Base-by-base conservation (phyloP, 306 rosid genomes). In the Lablab purpureus region DNA sequence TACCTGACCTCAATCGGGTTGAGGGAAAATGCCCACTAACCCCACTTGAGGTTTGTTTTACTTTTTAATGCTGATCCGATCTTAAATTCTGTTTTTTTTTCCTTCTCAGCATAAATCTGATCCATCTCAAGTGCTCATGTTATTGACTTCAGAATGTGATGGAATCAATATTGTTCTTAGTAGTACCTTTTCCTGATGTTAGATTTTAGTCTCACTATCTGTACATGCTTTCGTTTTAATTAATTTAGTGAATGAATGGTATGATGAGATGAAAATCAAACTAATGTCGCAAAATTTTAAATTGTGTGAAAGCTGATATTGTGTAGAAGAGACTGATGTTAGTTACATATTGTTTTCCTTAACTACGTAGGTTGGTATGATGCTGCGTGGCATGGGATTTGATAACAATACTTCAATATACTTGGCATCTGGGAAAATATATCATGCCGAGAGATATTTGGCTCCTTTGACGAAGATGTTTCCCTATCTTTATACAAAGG, bases 361-460 rank as follows among this genome's bases (percentile, higher is more conserved):
- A 75, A 86, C 71, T 56, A 51, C 58, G 77, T 85, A 96, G 99
- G 99, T 93, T 55, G 99, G 98, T 36, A 83, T 93, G 94, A 88
- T 96, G 92, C 89, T 96, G 37, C 93, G 94, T 11, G 99, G 96
- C 81, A 90, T 96, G 97, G 99, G 98, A 54, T 91, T 96, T 75
- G 87, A 86, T 79, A 93, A 93, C 84, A 85, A 76, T 75, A 96
- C 97, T 5, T 85, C 94, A 71, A 86, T 96, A 77, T 96, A 87
- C 85, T 86, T 96, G 85, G 99, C 98, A 67, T 89, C 99, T 8
- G 99, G 99, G 37, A 89, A 90, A 86, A 87, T 93, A 82, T 96
- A 93, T 84, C 75, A 75, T 56, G 89, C 86, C 32, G 96, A 91
- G 81, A 96, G 87, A 82, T 84, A 91, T 85, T 85, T 96, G 77